Evolutionary conservation across 805 yeast species (phyloP).

Genomic region (Metschnikowia reukaufii): DNA sequence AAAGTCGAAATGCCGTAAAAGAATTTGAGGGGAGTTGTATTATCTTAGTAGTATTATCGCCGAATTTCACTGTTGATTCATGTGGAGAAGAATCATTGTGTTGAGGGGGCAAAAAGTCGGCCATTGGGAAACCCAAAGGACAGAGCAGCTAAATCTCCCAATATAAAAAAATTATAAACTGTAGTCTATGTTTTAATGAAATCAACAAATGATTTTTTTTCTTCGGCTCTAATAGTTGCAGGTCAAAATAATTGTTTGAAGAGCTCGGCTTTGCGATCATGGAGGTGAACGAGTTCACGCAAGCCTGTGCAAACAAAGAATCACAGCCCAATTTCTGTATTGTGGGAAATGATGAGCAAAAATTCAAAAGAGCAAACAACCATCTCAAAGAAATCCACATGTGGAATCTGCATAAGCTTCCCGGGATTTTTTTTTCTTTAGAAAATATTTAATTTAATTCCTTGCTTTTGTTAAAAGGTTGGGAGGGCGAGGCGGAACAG

Average conservation of each 20-base stretch:
- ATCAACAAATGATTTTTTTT: neutral
- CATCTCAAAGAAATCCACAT: no score
- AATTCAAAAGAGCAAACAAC: no score
- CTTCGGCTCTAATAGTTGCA: no score
- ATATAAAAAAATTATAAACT: neutral
- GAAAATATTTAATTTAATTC: no score
- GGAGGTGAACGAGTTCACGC: no score
- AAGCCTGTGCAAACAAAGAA: no score
- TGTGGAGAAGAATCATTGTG: neutral
- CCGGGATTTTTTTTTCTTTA: no score
- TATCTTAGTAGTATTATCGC: neutral
- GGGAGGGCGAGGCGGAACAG: no score
- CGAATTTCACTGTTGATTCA: neutral
- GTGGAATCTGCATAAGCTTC: no score
- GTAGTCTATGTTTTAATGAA: neutral
- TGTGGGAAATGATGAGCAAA: no score
- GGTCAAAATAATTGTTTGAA: neutral
- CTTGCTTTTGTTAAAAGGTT: no score
- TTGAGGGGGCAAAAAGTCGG: neutral
- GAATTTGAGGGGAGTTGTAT: constrained; percentile 48
- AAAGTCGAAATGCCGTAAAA: constrained; percentile 60
- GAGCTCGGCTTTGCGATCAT: neutral
- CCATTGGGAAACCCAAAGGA: constrained; percentile 1
- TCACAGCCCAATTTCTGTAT: no score
- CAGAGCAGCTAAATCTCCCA: neutral